These are phyloP conservation scores for Lunasporangiospora selenospora DNA, from an alignment of 192 early-diverging fungal species.

Conservation along the genomic window DNA sequence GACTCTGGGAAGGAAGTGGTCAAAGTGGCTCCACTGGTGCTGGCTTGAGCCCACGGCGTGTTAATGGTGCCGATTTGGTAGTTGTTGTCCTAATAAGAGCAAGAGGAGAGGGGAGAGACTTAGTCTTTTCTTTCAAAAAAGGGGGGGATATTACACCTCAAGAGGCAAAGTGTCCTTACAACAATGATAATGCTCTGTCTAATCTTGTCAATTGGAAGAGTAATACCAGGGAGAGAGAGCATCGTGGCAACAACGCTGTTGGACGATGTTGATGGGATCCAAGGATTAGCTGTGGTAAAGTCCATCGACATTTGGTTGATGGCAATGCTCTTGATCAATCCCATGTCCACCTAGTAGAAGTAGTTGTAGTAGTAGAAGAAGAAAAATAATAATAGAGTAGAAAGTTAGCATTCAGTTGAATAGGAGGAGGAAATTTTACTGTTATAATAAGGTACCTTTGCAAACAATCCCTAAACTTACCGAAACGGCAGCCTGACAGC, in stretches of 20 bases:
- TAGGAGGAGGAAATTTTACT: too few relatives aligned
- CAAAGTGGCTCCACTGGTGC: slow-evolving; percentile 13
- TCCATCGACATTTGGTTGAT: slow-evolving; percentile 56
- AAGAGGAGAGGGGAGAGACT: neutral
- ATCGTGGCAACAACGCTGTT: slow-evolving; percentile 48
- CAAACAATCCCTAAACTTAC: too few relatives aligned
- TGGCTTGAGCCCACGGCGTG: slow-evolving; percentile 22
- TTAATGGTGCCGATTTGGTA: slow-evolving; percentile 27
- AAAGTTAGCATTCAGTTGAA: neutral
- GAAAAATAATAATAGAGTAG: neutral
- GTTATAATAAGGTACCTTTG: too few relatives aligned
- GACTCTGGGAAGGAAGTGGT: slow-evolving; percentile 24
- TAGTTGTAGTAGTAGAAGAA: neutral
- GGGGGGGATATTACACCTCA: neutral
- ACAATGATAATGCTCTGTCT: slow-evolving; percentile 27
- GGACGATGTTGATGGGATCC: slow-evolving; percentile 50
- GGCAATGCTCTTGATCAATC: slow-evolving; percentile 47
- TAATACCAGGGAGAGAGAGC: slow-evolving; percentile 40
- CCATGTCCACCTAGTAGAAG: slow-evolving; percentile 18
- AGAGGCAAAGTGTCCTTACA: slow-evolving; percentile 2
- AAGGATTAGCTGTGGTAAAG: slow-evolving; percentile 53
- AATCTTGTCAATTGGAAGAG: slow-evolving; percentile 25
- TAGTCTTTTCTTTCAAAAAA: too few relatives aligned
- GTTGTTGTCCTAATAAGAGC: slow-evolving; percentile 17
- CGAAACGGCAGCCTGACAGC: slow-evolving; percentile 31